These are phyloP conservation scores for Graphiopsis chlorocephala DNA, from an alignment of 2,329 filamentous ascomycete genomes.

Conservation along the genomic window DNA sequence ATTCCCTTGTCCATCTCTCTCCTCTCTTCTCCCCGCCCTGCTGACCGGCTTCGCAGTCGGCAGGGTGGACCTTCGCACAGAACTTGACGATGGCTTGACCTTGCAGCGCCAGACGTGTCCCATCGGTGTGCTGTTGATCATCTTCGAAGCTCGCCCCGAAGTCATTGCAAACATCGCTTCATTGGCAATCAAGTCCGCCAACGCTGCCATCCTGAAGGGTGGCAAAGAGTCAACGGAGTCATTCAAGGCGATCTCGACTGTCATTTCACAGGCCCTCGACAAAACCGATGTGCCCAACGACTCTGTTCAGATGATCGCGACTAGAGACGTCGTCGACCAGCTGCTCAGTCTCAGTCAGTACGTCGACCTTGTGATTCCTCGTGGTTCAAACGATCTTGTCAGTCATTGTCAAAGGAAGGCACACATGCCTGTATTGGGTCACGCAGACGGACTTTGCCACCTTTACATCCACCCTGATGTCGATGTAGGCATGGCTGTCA, in stretches of 20 bases:
- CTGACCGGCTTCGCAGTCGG: constrained; percentile 60
- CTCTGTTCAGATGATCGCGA: constrained; percentile 90
- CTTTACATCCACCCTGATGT: constrained; percentile 81
- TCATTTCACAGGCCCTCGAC: constrained; percentile 75
- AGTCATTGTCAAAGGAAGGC: constrained; percentile 86
- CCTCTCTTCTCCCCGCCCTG: constrained; percentile 20
- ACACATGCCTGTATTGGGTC: constrained; percentile 91
- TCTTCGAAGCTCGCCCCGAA: constrained; percentile 95
- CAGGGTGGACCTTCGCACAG: constrained; percentile 76
- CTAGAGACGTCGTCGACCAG: constrained; percentile 82
- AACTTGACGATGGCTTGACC: constrained; percentile 79
- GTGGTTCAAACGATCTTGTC: constrained; percentile 87
- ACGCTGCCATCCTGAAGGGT: constrained; percentile 94
- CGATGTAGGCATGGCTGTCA: constrained; percentile 66
- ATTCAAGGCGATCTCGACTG: constrained; percentile 84
- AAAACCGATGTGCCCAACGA: constrained; percentile 74
- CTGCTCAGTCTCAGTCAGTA: constrained; percentile 81
- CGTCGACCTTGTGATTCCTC: constrained; percentile 93
- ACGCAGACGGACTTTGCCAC: constrained; percentile 89
- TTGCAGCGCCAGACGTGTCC: constrained; percentile 89
- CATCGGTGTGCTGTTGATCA: constrained; percentile 95
- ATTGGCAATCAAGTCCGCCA: constrained; percentile 93
- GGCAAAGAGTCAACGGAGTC: constrained; percentile 94
- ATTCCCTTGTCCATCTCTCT: neutral
- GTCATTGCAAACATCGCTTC: constrained; percentile 98